These are phyloP conservation scores for Bruguiera sexangula DNA, from an alignment of 345 rosid species.

Conservation along the genomic window DNA sequence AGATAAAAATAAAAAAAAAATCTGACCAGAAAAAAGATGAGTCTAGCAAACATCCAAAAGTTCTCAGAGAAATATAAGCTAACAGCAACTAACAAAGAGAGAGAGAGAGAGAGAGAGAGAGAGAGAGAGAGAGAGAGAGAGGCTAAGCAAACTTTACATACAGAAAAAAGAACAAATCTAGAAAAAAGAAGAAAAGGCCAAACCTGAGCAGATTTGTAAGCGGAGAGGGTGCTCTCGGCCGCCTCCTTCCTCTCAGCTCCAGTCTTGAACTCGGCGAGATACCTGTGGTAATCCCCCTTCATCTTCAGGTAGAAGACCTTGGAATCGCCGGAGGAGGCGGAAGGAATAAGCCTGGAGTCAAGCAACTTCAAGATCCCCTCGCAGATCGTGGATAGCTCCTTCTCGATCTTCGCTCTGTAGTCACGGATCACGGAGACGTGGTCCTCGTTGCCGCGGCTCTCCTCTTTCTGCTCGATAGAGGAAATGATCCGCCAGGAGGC, in stretches of 20 bases:
- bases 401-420: constrained; percentile 76
- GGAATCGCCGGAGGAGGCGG: constrained; percentile 69
- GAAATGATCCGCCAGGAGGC: constrained; percentile 93
- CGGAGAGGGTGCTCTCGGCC: constrained; percentile 75
- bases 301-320: constrained; percentile 86
- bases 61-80: too few relatives aligned
- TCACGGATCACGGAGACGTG: constrained; percentile 77
- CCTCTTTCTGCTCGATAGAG: constrained; percentile 88
- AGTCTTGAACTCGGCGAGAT: constrained; percentile 81
- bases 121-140: too few relatives aligned
- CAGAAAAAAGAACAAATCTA: not conserved
- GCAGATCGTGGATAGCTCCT: constrained; percentile 68
- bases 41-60: too few relatives aligned
- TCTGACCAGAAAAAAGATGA: too few relatives aligned
- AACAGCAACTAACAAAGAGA: too few relatives aligned
- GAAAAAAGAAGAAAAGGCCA: not conserved
- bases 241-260: constrained; percentile 85
- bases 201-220: constrained; percentile 93
- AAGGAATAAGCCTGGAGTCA: constrained; percentile 64
- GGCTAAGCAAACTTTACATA: not conserved
- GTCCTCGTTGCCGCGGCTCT: constrained; percentile 87
- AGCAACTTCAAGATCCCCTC: constrained; percentile 81
- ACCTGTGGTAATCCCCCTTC: constrained; percentile 92
- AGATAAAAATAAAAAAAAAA: too few relatives aligned
- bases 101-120: too few relatives aligned